Evolutionary conservation across 495 filamentous ascomycete genomes (phyloP), one percentile per base, ranked within the genome.

Genomic region (Hypoxylon intermedium): DNA sequence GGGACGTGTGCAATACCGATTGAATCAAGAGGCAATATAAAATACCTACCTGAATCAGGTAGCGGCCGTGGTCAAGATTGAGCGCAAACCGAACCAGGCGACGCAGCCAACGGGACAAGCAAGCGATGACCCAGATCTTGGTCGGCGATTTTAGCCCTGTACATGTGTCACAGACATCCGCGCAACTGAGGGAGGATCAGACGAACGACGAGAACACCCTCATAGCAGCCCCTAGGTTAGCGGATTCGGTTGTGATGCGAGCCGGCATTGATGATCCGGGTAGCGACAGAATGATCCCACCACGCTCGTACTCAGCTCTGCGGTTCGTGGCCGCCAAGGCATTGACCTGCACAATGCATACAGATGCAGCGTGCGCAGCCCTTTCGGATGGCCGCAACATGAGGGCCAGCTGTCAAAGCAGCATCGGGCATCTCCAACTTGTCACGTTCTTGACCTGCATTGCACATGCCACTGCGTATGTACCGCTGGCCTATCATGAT

Each of bases 381-480:
- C 60, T 50, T 58, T 64, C 43, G 48, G 60, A 57, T 54, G 55
- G 46, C 43, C 55, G 55, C 56, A 31, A 60, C 55, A 51, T 58
- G 53, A 65, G 55, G 58, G 61, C 54, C 61, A 65, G 56, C 62
- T 65, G 62, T 65, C 62, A 65, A 65, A 65, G 62, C 56, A 65
- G 62, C 56, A 65, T 60, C 61, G 55, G 61, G 61, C 61, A 65
- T 65, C 62, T 60, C 52, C 57, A 65, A 60, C 62, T 60, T 60
- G 62, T 65, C 62, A 65, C 62, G 62, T 65, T 65, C 62, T 65
- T 26, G 46, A 55, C 62, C 52, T 65, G 62, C 62, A 65, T 60
- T 18, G 28, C 52, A 56, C 56, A 52, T 58, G 54, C 41, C 23
- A 43, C 28, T 36, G 30, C 20, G 38, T 55, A 55, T 41, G 28